Conservation (phyloP, 1,284 basidiomycete species). For the Leccinum fallax region DNA sequence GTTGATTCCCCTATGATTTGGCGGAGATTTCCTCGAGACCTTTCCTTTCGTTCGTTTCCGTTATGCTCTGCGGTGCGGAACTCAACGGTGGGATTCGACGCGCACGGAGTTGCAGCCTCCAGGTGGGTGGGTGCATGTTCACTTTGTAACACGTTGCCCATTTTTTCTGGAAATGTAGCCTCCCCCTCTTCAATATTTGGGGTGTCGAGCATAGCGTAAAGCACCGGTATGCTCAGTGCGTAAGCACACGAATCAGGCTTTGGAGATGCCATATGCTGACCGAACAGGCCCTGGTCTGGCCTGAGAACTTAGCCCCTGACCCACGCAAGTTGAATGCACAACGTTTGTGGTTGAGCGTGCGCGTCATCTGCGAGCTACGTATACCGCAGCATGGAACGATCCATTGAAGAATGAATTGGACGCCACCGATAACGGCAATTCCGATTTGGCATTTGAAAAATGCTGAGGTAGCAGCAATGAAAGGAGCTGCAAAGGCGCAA, state of each 20-base stretch:
- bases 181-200: slow-evolving; percentile 14
- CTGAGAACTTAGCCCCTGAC: slow-evolving; percentile 29
- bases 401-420: slow-evolving; percentile 24
- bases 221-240: slow-evolving; percentile 21
- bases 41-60: slow-evolving; percentile 23
- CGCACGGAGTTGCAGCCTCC: slow-evolving; percentile 24
- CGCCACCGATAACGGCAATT: slow-evolving; percentile 35
- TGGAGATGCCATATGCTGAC: slow-evolving; percentile 18
- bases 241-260: slow-evolving; percentile 24
- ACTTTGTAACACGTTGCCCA: slow-evolving; percentile 30
- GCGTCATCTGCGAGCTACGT: slow-evolving; percentile 9
- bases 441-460: slow-evolving; percentile 27
- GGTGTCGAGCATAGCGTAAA: slow-evolving; percentile 22
- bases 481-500: slow-evolving; percentile 14
- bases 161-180: slow-evolving; percentile 28
- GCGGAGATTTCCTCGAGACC: slow-evolving; percentile 31
- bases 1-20: slow-evolving; percentile 27
- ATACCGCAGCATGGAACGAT: slow-evolving; percentile 30
- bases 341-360: slow-evolving; percentile 6
- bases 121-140: slow-evolving; percentile 32
- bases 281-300: slow-evolving; percentile 2
- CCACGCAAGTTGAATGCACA: slow-evolving; percentile 28
- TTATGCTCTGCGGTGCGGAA: slow-evolving; percentile 28
- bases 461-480: slow-evolving; percentile 11
- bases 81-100: slow-evolving; percentile 23